Percentiles rank a stretch among this genome's conserved stretches.
Conservation (phyloP, 106 monocot species). For the Allium fistulosum region DNA sequence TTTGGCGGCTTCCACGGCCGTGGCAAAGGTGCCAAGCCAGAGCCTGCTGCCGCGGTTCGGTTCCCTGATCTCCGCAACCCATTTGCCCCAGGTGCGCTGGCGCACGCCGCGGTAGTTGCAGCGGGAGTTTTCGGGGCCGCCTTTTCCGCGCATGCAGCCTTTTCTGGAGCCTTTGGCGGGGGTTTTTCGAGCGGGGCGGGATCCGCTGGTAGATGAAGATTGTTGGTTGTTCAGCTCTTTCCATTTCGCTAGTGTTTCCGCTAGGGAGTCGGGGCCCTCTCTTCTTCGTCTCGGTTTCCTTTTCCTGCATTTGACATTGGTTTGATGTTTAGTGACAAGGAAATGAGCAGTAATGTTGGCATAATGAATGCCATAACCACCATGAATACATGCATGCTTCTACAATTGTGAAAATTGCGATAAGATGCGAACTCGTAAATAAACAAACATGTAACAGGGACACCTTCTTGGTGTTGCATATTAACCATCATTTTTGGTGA, state of each 20-base stretch:
- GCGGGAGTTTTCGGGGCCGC: conserved; percentile 66
- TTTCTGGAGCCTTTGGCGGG: conserved; percentile 83
- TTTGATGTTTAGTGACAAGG: no score
- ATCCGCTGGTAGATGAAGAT: neutral
- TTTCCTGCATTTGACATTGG: conserved; percentile 3
- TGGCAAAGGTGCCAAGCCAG: conserved; percentile 80
- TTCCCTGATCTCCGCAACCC: conserved; percentile 90
- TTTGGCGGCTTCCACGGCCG: conserved; percentile 49
- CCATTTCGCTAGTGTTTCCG: conserved; percentile 12
- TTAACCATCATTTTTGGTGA: no score
- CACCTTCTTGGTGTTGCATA: no score
- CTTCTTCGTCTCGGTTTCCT: conserved; percentile 8
- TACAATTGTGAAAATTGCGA: no score
- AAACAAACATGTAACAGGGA: no score
- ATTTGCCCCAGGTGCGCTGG: conserved; percentile 88
- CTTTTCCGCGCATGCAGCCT: conserved; percentile 82
- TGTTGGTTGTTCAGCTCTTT: conserved; percentile 3
- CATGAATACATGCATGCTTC: no score
- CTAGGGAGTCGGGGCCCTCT: conserved; percentile 6
- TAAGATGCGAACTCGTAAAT: no score
- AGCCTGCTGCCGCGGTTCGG: conserved; percentile 59
- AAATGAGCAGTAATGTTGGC: no score
- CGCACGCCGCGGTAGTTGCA: conserved; percentile 74
- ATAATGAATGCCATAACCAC: no score
- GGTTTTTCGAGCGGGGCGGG: conserved; percentile 14